Base-by-base conservation (phyloP, 805 yeast species). In the Wickerhamomyces silvicola region DNA sequence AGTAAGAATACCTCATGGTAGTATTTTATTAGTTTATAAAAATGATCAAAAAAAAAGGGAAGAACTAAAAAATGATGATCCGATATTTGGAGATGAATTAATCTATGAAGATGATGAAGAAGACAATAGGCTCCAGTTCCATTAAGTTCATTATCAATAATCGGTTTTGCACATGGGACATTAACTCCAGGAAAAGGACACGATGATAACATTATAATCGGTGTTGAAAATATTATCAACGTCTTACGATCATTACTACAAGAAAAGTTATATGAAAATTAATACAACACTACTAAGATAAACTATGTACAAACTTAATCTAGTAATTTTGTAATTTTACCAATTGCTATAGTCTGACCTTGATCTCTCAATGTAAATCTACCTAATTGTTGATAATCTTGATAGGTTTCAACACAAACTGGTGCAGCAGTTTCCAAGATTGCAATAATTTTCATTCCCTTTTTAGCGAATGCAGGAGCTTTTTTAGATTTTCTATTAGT, bases 321-420 rank as follows among this genome's bases (percentile, higher is more conserved):
- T 59, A 87, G 67, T 44, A 92, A 67, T 67, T 90, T 90, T 38
- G 95, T 84, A 52, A 92, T 86, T 65, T 90, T 88, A 65, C 99
- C 99, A 61, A 92, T 92, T 45, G 98, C 99, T 64, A 92, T 88
- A 33, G 98, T 92, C 42, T 78, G 78, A 57, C 97, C 98, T 68
- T 92, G 97, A 64, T 92, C 98, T 73, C 99, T 87, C 60, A 92
- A 74, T 18, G 98, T 92, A 62, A 92, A 92, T 65, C 99, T 80
- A 58, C 98, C 99, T 52, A 92, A 73, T 65, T 92, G 97, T 46
- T 90, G 97, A 57, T 88, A 85, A 56, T 85, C 94, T 47, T 70
- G 78, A 59, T 81, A 92, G 28, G 94, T 80, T 67, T 92, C 99
- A 32, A 90, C 80, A 68, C 97, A 92, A 23, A 92, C 84, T 16